Evolutionary conservation across 1,284 basidiomycete species (phyloP).

Genomic region (Ceratobasidium sp.): DNA sequence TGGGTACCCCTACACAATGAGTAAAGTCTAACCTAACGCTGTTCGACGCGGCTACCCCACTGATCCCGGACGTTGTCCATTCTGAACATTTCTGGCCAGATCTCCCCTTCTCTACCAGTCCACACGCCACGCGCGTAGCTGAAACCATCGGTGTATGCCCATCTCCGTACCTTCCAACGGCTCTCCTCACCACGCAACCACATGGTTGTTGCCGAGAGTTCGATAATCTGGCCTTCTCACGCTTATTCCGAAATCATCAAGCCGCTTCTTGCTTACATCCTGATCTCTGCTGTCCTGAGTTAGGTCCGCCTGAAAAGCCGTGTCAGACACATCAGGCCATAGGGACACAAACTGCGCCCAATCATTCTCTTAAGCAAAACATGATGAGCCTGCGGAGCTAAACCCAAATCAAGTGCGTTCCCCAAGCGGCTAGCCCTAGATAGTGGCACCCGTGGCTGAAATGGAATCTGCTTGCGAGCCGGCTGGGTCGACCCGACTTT

Average conservation of each 20-base stretch:
- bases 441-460: constrained; percentile 16
- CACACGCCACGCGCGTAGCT: constrained; percentile 13
- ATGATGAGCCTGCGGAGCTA: constrained; percentile 31
- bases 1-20: constrained; percentile 36
- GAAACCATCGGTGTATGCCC: constrained; percentile 23
- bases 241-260: constrained; percentile 39
- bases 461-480: constrained; percentile 8
- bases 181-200: constrained; percentile 12
- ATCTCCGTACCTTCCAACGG: constrained; percentile 14
- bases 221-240: constrained; percentile 32
- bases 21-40: constrained; percentile 39
- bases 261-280: constrained; percentile 28
- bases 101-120: constrained; percentile 20
- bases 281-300: constrained; percentile 18
- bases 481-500: background rate
- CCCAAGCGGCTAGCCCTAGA: constrained; percentile 22
- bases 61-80: constrained; percentile 23
- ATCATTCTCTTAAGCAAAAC: constrained; percentile 29
- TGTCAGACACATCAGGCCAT: constrained; percentile 20
- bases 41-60: constrained; percentile 34
- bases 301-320: constrained; percentile 20
- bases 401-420: background rate
- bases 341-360: constrained; percentile 13
- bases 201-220: constrained; percentile 43
- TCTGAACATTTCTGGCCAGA: background rate